Base-by-base conservation (phyloP, 139 green algal genomes). In the Tetraselmis chui region DNA sequence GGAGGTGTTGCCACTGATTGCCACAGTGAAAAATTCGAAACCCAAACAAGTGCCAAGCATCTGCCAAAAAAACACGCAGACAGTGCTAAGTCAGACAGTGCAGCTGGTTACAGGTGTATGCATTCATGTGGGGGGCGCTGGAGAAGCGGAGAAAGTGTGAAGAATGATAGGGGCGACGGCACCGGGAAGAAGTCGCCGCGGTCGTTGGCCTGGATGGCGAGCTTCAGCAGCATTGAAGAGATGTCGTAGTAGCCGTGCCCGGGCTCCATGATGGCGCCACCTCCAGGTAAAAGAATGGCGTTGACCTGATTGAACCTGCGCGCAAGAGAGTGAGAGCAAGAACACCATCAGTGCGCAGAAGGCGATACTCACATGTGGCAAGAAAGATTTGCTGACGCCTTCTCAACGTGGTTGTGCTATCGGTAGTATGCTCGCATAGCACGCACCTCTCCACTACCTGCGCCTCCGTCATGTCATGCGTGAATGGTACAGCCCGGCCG, bases 181-280 rank as follows among this genome's bases (percentile, higher is more conserved):
- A 67, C 45, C 29, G 76, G 76, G 76, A 79, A 79, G 76, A 45
- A 79, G 18, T 79, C 76, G 29, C 76, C 76, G 29, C 29, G 29
- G 76, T 31, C 76, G 29, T 79, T 79, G 5, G 76, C 76, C 45
- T 67, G 11, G 45, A 67, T 67, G 5, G 45, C 45, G 11, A 67
- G 45, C 45, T 18, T 67, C 11, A 67, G 45, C 45, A 67, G 18
- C 45, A 18, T 67, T 5, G 45, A 5, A 25, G 45, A 67, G 11
- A 67, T 18, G 45, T 67, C 45, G 18, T 67, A 67, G 45, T 67
- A 67, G 45, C 45, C 45, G 18, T 67, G 18, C 11, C 45, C 45
- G 18, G 45, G 45, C 45, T 67, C 45, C 18, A 67, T 5, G 45
- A 67, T 67, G 5, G 45, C 45, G 11, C 45, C 45, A 18, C 45